Conservation (phyloP, 139 green algal genomes). For the Ettlia oleoabundans region DNA sequence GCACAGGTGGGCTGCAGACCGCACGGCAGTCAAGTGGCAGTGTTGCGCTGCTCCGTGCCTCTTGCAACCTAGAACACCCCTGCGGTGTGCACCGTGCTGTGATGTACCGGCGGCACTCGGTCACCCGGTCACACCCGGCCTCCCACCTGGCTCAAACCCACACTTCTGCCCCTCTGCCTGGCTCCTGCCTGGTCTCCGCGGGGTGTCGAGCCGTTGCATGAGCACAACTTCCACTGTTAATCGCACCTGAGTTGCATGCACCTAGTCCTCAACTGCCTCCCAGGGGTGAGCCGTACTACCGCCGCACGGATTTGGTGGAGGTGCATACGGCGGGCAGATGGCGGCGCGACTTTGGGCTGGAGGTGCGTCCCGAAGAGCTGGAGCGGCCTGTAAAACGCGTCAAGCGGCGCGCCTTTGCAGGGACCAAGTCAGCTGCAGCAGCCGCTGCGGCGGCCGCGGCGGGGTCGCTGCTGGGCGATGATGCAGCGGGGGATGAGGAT, state of each 20-base stretch:
- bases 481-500: constrained; percentile 13
- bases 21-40: no score
- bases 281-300: constrained; percentile 77
- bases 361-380: constrained; percentile 68
- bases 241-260: no score
- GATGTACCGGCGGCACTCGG: no score
- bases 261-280: no score
- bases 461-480: background rate
- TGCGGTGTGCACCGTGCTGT: no score
- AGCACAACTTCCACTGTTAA: no score
- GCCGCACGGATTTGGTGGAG: constrained; percentile 59
- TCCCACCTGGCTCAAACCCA: background rate
- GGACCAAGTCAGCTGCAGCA: background rate
- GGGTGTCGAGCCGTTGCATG: no score
- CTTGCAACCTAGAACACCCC: no score
- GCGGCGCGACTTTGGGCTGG: constrained; percentile 59
- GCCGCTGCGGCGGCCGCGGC: background rate
- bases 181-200: no score
- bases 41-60: no score
- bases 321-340: constrained; percentile 78
- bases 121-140: no score
- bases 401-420: background rate
- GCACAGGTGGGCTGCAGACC: constrained; percentile 46
- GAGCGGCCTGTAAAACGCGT: constrained; percentile 66
- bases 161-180: no score